Percentiles rank a stretch among this genome's conserved stretches.
phyloP scores from a whole-genome alignment of 208 protist genomes.

The Crithidia expoeki region DNA sequence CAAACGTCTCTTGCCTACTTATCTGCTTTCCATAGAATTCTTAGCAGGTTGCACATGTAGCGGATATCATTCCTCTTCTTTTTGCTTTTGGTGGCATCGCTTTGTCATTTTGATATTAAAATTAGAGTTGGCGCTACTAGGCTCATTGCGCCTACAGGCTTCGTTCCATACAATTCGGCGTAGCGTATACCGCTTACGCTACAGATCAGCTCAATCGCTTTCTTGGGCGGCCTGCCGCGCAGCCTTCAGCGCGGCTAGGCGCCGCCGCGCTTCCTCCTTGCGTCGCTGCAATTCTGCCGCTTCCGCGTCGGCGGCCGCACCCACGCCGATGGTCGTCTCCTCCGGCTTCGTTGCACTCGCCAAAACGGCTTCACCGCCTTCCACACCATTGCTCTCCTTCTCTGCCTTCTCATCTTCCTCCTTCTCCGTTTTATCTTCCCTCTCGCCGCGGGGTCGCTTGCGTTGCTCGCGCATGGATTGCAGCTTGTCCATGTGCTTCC shows the following conservation, averaged over 20 bases:
- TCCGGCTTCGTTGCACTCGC: neutral
- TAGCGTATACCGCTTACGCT: too few relatives aligned
- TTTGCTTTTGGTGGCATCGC: too few relatives aligned
- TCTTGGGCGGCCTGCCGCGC: slow-evolving; percentile 21
- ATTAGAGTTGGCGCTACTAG: too few relatives aligned
- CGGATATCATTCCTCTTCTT: too few relatives aligned
- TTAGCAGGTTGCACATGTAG: too few relatives aligned
- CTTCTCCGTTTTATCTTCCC: neutral
- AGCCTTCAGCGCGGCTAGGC: slow-evolving; percentile 53
- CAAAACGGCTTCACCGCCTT: neutral
- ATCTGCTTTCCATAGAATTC: too few relatives aligned
- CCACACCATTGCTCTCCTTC: slow-evolving; percentile 9
- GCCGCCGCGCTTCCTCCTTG: slow-evolving; percentile 56
- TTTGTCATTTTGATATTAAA: too few relatives aligned
- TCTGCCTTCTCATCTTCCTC: slow-evolving; percentile 1
- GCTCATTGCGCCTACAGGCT: too few relatives aligned
- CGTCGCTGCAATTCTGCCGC: slow-evolving; percentile 44
- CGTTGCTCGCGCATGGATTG: slow-evolving; percentile 21
- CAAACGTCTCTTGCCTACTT: too few relatives aligned
- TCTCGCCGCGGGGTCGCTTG: slow-evolving; percentile 28
- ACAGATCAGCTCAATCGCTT: slow-evolving; percentile 2
- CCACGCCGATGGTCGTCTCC: neutral
- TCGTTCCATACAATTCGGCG: too few relatives aligned
- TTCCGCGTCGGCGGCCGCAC: neutral
- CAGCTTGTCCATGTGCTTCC: slow-evolving; percentile 31